Evolutionary conservation across 495 filamentous ascomycete genomes (phyloP).

Genomic region (Aspergillus indologenus): DNA sequence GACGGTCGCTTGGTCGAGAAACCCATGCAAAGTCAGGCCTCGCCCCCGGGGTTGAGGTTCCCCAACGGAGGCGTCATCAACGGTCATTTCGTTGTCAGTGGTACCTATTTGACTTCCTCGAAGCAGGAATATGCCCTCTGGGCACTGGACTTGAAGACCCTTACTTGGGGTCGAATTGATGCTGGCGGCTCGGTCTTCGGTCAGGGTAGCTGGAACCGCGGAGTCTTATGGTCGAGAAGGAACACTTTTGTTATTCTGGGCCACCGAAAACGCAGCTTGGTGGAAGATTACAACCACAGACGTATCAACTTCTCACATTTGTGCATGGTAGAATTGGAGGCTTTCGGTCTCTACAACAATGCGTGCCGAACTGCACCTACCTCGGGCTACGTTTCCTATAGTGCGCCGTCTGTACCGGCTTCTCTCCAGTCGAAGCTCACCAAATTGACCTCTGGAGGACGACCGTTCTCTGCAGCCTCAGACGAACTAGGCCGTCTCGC

Average conservation of each 20-base stretch:
- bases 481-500: constrained; percentile 82
- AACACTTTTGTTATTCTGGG: constrained; percentile 95
- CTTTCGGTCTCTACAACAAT: constrained; percentile 95
- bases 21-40: constrained; percentile 80
- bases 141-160: constrained; percentile 82
- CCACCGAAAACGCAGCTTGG: constrained; percentile 86
- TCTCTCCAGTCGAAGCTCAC: constrained; percentile 57
- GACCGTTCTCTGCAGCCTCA: constrained; percentile 64
- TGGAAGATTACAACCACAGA: constrained; percentile 97
- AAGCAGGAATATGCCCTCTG: constrained; percentile 98
- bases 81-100: constrained; percentile 93
- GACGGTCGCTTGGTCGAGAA: constrained; percentile 86
- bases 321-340: constrained; percentile 93
- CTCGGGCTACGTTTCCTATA: constrained; percentile 76
- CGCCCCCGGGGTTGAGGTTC: constrained; percentile 88
- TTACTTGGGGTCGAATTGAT: constrained; percentile 94
- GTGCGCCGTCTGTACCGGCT: constrained; percentile 59
- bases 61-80: constrained; percentile 93
- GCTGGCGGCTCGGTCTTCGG: constrained; percentile 91
- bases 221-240: constrained; percentile 84
- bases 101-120: constrained; percentile 93
- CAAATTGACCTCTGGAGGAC: constrained; percentile 65
- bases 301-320: constrained; percentile 96
- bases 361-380: constrained; percentile 72
- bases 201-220: constrained; percentile 95